phyloP scores from a whole-genome alignment of 768 basidiomycete species.

The Mycena leptocephala region DNA sequence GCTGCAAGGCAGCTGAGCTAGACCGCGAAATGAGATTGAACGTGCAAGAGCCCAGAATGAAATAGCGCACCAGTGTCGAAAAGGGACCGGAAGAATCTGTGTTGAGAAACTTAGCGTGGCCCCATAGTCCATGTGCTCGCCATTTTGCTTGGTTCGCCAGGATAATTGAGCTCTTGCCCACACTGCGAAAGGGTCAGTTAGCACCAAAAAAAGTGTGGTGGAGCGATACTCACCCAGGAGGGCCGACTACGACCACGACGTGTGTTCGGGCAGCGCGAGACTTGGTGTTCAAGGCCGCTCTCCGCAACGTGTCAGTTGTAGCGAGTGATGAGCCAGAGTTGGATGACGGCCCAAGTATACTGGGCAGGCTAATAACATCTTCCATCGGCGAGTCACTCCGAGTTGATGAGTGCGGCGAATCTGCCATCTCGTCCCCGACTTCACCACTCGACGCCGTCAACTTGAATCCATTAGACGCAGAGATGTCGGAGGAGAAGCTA shows the following conservation, averaged over 20 bases:
- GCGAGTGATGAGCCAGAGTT: constrained; percentile 51
- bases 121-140: constrained; percentile 84
- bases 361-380: constrained; percentile 26
- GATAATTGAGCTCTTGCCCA: constrained; percentile 85
- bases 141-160: constrained; percentile 81
- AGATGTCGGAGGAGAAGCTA: constrained; percentile 72
- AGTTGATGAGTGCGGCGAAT: constrained; percentile 33
- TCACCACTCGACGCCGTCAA: constrained; percentile 16
- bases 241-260: constrained; percentile 74
- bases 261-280: constrained; percentile 68
- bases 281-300: constrained; percentile 60
- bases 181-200: constrained; percentile 50
- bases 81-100: constrained; percentile 77
- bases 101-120: constrained; percentile 82
- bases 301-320: constrained; percentile 61
- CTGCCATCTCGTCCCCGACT: constrained; percentile 52
- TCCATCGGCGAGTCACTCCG: constrained; percentile 39
- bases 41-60: neutral
- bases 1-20: constrained; percentile 80
- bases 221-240: constrained; percentile 67
- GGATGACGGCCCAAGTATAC: constrained; percentile 28
- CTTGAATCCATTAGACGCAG: constrained; percentile 58
- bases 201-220: no score
- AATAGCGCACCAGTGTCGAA: constrained; percentile 67
- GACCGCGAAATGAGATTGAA: constrained; percentile 16